These are phyloP conservation scores for Cutaneotrichosporon cavernicola DNA, from an alignment of 1,284 basidiomycete genomes.

Conservation along the genomic window DNA sequence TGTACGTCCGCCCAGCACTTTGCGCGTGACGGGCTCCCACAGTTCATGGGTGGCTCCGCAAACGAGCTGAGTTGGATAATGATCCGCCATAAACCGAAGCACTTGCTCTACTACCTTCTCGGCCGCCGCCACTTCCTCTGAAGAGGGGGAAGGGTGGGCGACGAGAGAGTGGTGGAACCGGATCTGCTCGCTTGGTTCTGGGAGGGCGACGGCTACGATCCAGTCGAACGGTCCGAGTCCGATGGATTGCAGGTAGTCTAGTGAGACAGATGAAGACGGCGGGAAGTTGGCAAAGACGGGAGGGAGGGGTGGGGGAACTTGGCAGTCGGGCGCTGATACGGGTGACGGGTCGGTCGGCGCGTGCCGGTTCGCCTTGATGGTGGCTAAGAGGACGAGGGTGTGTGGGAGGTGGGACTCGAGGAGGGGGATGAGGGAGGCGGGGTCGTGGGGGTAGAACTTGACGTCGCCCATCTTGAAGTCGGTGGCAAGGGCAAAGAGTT, in stretches of 20 bases:
- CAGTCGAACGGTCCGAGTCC: conserved; percentile 18
- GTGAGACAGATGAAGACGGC: background rate
- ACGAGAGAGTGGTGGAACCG: conserved; percentile 30
- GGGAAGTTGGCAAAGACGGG: conserved; percentile 19
- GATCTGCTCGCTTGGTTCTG: conserved; percentile 25
- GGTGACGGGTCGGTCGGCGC: background rate
- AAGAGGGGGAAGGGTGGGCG: background rate
- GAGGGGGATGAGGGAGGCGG: conserved; percentile 24
- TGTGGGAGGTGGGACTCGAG: conserved; percentile 26
- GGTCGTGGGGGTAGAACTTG: conserved; percentile 25
- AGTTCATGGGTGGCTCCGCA: conserved; percentile 9
- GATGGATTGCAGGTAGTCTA: background rate
- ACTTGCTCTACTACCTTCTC: conserved; percentile 9
- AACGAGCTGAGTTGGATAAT: conserved; percentile 10
- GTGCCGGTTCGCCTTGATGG: conserved; percentile 18
- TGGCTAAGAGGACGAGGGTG: conserved; percentile 19
- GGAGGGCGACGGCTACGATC: conserved; percentile 28
- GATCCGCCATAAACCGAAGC: conserved; percentile 5
- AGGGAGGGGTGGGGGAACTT: background rate
- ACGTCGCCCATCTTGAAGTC: background rate
- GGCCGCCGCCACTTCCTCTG: conserved; percentile 3
- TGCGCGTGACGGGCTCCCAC: conserved; percentile 15
- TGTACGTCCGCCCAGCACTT: background rate
- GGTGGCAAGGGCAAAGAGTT: too few relatives aligned
- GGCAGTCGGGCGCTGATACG: background rate